phyloP scores from a whole-genome alignment of 2,329 filamentous ascomycete genomes.

The Botryotinia convoluta region DNA sequence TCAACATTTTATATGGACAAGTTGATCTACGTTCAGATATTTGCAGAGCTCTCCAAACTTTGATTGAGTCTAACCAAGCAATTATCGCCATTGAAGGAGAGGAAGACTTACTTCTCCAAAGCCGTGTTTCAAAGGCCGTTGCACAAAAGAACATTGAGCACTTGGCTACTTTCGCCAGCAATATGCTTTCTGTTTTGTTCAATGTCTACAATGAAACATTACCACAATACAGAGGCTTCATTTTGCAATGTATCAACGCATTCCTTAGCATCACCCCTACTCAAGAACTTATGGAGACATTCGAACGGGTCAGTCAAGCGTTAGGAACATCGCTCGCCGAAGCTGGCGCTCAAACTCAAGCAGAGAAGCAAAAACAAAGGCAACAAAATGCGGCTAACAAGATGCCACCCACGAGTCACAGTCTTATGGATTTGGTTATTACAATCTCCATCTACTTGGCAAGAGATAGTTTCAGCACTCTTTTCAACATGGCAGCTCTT shows the following conservation, averaged over 20 bases:
- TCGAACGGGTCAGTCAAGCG: conserved; percentile 81
- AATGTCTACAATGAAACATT: conserved; percentile 98
- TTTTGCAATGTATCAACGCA: conserved; percentile 91
- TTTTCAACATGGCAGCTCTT: conserved; percentile 83
- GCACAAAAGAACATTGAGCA: conserved; percentile 81
- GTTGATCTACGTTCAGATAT: conserved; percentile 82
- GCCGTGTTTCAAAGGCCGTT: conserved; percentile 69
- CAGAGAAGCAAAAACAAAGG: conserved; percentile 60
- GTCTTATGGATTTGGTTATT: conserved; percentile 93
- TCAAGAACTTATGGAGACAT: conserved; percentile 80
- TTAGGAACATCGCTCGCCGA: conserved; percentile 68
- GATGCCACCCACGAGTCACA: conserved; percentile 91
- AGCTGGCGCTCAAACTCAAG: conserved; percentile 59
- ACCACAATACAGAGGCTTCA: conserved; percentile 84
- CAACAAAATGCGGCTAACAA: conserved; percentile 56
- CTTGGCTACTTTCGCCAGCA: conserved; percentile 75
- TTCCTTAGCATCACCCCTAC: conserved; percentile 85
- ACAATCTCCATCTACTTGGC: conserved; percentile 94
- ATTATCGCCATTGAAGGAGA: conserved; percentile 67
- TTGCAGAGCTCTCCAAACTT: conserved; percentile 78
- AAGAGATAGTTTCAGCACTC: conserved; percentile 74
- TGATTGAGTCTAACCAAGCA: conserved; percentile 89
- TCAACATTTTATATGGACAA: conserved; percentile 90
- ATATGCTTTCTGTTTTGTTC: conserved; percentile 94
- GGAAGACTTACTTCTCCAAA: conserved; percentile 69